Evolutionary conservation across 495 filamentous ascomycete genomes (phyloP).

Genomic region (Penicillium paxilli): DNA sequence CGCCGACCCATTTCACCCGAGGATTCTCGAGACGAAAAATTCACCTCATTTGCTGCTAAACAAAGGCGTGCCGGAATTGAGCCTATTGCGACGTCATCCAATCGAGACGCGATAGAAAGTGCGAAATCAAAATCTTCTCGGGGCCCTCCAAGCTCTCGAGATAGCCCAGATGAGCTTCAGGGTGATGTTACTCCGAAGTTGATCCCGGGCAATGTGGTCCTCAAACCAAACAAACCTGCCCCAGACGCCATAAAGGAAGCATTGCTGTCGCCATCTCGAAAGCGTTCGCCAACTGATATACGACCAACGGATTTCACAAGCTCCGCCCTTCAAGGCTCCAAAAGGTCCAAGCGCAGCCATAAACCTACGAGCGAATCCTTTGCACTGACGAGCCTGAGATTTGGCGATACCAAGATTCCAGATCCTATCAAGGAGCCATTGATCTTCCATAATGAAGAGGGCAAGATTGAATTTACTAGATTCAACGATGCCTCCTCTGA

Average conservation of each 20-base stretch:
- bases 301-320: constrained; percentile 25
- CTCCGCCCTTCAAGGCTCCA: constrained; percentile 10
- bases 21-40: constrained; percentile 19
- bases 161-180: constrained; percentile 49
- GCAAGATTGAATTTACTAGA: constrained; percentile 9
- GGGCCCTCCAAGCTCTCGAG: constrained; percentile 17
- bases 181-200: constrained; percentile 34
- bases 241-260: background rate
- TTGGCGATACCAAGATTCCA: constrained; percentile 16
- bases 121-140: background rate
- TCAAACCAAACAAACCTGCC: background rate
- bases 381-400: constrained; percentile 15
- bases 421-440: background rate
- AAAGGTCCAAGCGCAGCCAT: constrained; percentile 17
- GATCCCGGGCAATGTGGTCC: constrained; percentile 12
- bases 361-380: constrained; percentile 10
- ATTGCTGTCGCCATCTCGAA: background rate
- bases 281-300: constrained; percentile 37
- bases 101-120: background rate
- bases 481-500: background rate
- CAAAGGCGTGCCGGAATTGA: constrained; percentile 23
- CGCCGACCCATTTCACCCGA: constrained; percentile 5
- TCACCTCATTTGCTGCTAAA: constrained; percentile 28
- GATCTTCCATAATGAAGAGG: constrained; percentile 15
- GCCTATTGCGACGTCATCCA: background rate